Conservation (phyloP, 2,329 filamentous ascomycete species). For the Alternaria angustiovoidea region DNA sequence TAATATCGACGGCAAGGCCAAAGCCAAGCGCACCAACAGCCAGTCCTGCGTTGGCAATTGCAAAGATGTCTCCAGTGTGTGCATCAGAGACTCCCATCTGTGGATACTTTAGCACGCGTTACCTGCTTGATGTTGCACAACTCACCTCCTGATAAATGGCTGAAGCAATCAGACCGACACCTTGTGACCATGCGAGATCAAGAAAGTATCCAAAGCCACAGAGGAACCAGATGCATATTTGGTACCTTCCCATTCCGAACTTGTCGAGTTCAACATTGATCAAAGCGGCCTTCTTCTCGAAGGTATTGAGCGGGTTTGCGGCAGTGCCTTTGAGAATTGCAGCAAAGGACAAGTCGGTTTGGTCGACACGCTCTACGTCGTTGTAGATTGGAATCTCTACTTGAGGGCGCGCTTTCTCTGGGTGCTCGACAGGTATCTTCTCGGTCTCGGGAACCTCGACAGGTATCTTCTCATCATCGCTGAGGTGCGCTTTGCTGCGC, state of each 20-base stretch:
- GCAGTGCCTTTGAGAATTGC: slow-evolving; percentile 40
- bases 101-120: not conserved
- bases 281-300: slow-evolving; percentile 43
- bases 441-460: not conserved
- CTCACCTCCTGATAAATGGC: slow-evolving; percentile 43
- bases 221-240: slow-evolving; percentile 45
- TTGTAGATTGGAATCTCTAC: slow-evolving; percentile 39
- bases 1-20: slow-evolving; percentile 37
- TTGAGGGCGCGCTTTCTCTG: slow-evolving; percentile 11
- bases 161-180: slow-evolving; percentile 36
- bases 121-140: not conserved
- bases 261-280: slow-evolving; percentile 43
- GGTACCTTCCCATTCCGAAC: slow-evolving; percentile 40
- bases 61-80: slow-evolving; percentile 36
- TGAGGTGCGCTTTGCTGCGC: slow-evolving; percentile 1
- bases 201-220: slow-evolving; percentile 44
- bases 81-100: slow-evolving; percentile 25
- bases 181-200: slow-evolving; percentile 43
- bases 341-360: slow-evolving; percentile 33
- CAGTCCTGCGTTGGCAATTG: slow-evolving; percentile 40
- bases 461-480: slow-evolving; percentile 4
- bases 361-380: slow-evolving; percentile 33
- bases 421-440: slow-evolving; percentile 5
- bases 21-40: slow-evolving; percentile 40
- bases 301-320: slow-evolving; percentile 35